Conservation (phyloP, 2,329 filamentous ascomycete species). For the Pseudogymnoascus sp. region DNA sequence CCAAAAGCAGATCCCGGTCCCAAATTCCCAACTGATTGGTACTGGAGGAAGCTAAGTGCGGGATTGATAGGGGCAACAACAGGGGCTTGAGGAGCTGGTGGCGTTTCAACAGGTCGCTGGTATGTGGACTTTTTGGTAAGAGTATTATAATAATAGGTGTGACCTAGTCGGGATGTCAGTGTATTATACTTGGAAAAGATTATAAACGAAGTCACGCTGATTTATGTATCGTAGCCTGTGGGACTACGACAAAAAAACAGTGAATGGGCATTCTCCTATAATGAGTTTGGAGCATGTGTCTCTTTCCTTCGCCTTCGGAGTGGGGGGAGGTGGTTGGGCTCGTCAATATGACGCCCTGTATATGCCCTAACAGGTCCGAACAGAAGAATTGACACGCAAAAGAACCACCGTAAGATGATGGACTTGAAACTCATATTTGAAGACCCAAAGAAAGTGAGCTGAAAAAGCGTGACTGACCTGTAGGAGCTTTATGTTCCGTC, state of each 20-base stretch:
- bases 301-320: too few relatives aligned
- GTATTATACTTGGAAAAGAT: slow-evolving; percentile 10
- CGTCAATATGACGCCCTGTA: neutral
- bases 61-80: slow-evolving; percentile 17
- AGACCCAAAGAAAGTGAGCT: neutral
- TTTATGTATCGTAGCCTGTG: neutral
- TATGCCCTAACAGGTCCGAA: neutral
- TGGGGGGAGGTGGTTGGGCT: too few relatives aligned
- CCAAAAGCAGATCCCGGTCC: slow-evolving; percentile 28
- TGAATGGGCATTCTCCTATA: neutral
- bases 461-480: slow-evolving; percentile 39
- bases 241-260: neutral
- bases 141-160: slow-evolving; percentile 81
- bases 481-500: slow-evolving; percentile 88
- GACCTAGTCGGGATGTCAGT: slow-evolving; percentile 42
- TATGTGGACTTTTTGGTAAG: slow-evolving; percentile 82
- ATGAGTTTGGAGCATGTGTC: neutral
- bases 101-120: slow-evolving; percentile 53
- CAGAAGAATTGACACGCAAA: neutral
- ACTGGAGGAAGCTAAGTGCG: slow-evolving; percentile 36
- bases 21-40: slow-evolving; percentile 34
- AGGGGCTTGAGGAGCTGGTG: slow-evolving; percentile 13
- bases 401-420: neutral
- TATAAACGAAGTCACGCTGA: neutral
- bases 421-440: neutral